Evolutionary conservation across 2,329 filamentous ascomycete species (phyloP).

Genomic region (Biscogniauxia mediterranea): DNA sequence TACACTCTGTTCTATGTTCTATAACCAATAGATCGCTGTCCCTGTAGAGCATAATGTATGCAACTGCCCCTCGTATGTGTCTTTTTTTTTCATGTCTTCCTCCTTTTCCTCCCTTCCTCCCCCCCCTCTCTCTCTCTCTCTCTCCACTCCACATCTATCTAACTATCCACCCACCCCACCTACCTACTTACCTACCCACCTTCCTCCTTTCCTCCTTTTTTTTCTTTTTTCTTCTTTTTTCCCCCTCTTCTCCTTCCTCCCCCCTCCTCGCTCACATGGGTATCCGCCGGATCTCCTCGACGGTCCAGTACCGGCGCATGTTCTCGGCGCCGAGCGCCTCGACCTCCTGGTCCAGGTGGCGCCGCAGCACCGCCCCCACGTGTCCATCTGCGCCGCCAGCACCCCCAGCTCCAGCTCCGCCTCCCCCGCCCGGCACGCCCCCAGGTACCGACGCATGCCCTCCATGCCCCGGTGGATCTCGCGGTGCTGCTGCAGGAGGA

Average conservation of each 20-base stretch:
- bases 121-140: too few species aligned
- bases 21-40: too few species aligned
- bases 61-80: too few species aligned
- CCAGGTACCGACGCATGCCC: constrained; percentile 63
- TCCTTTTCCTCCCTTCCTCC: too few species aligned
- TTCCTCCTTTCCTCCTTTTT: background rate
- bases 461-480: constrained; percentile 77
- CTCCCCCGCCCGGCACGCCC: constrained; percentile 61
- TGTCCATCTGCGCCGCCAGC: constrained; percentile 71
- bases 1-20: too few species aligned
- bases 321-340: constrained; percentile 76
- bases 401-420: constrained; percentile 53
- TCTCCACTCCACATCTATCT: too few species aligned
- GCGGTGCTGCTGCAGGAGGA: constrained; percentile 70
- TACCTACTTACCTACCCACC: too few species aligned
- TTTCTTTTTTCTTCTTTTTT: background rate
- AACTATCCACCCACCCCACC: too few species aligned
- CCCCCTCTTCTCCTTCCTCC: background rate
- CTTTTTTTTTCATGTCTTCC: too few species aligned
- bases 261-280: constrained; percentile 53
- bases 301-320: constrained; percentile 80
- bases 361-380: constrained; percentile 77
- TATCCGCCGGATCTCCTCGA: constrained; percentile 70
- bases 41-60: too few species aligned
- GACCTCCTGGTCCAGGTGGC: constrained; percentile 83